Percentiles rank a stretch among this genome's conserved stretches.
phyloP scores from a whole-genome alignment of 345 rosid genomes.

The Salix viminalis region DNA sequence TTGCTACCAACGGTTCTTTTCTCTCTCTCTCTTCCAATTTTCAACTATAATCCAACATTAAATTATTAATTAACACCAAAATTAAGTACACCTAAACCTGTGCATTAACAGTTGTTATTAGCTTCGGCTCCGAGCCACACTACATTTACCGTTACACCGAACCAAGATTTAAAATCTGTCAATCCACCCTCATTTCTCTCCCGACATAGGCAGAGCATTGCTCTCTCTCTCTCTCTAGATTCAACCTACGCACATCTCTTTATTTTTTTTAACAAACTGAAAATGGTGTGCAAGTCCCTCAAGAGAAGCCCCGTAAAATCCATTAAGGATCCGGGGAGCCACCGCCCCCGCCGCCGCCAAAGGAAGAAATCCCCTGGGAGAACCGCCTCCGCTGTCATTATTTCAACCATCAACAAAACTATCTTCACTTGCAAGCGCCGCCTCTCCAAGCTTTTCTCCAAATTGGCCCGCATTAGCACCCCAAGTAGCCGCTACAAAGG shows the following conservation, averaged over 20 bases:
- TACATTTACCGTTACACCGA: conserved; percentile 65
- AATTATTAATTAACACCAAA: background rate
- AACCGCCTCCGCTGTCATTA: conserved; percentile 36
- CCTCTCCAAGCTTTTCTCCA: conserved; percentile 61
- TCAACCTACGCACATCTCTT: background rate
- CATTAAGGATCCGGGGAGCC: conserved; percentile 35
- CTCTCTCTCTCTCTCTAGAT: background rate
- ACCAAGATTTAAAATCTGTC: conserved; percentile 41
- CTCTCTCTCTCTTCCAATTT: background rate
- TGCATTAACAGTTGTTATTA: background rate
- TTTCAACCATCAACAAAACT: conserved; percentile 62
- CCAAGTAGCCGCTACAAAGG: conserved; percentile 43
- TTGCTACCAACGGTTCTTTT: background rate
- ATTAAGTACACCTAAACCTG: background rate
- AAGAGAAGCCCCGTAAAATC: conserved; percentile 45
- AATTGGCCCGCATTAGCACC: conserved; percentile 38
- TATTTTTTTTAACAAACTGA: background rate
- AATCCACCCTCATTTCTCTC: background rate
- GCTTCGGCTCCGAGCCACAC: conserved; percentile 59
- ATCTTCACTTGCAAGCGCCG: conserved; percentile 56
- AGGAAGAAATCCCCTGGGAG: conserved; percentile 36
- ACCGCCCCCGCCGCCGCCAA: conserved; percentile 31
- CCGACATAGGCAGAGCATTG: conserved; percentile 8
- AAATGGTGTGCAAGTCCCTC: conserved; percentile 57
- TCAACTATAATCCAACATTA: background rate